Evolutionary conservation across 768 basidiomycete genomes (phyloP), one percentile per base, ranked within the genome.

Genomic region (Boletus sp.): DNA sequence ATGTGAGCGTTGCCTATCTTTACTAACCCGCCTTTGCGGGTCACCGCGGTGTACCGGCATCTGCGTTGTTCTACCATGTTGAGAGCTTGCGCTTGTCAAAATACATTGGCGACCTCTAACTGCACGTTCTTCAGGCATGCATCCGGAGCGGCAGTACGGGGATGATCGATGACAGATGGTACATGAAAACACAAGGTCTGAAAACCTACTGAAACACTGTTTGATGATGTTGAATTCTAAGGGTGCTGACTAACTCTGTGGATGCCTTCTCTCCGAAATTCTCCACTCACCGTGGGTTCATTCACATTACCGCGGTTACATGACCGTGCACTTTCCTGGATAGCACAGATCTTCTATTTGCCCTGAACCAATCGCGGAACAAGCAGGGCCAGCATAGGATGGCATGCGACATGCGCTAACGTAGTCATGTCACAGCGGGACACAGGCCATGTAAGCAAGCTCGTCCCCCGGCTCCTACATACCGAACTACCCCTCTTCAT

Each of bases 381-480:
- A n/a, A n/a, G n/a, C n/a, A n/a, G n/a, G n/a, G n/a, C n/a, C n/a
- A n/a, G n/a, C n/a, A n/a, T n/a, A n/a, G n/a, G n/a, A n/a, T n/a
- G n/a, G n/a, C n/a, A n/a, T n/a, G n/a, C n/a, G n/a, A n/a, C n/a
- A n/a, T n/a, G 11, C n/a, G n/a, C n/a, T n/a, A n/a, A n/a, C n/a
- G n/a, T n/a, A n/a, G n/a, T n/a, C n/a, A n/a, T n/a, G n/a, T n/a
- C n/a, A n/a, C n/a, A n/a, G n/a, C n/a, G n/a, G n/a, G n/a, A n/a
- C n/a, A 30, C 30, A 10, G 30, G 23, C 23, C 53, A 13, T 7
- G 37, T 7, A 3, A 52, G 32, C 44, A 64, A 48, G 45, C 62
- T 60, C 7, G 59, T 62, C 34, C 29, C 60, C 25, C 57, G 49
- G 59, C 50, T 64, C 23, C 23, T 25, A 25, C 21, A 9, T 40